Conservation (phyloP, 2,329 filamentous ascomycete species). For the Byssothecium circinans region DNA sequence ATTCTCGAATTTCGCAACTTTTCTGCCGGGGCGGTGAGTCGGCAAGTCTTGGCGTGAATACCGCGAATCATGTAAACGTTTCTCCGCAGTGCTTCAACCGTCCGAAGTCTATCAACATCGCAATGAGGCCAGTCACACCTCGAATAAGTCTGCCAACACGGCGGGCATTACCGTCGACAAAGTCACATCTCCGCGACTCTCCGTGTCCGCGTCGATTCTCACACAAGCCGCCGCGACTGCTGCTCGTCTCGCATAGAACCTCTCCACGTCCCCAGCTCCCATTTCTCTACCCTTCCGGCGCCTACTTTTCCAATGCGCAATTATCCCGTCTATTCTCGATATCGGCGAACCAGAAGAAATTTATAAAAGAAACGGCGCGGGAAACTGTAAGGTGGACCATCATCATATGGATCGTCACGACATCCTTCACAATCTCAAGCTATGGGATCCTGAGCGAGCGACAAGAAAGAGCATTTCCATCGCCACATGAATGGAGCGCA, state of each 20-base stretch:
- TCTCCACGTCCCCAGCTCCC: slow-evolving; percentile 63
- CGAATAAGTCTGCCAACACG: slow-evolving; percentile 29
- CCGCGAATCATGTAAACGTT: not conserved
- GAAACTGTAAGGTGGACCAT: slow-evolving; percentile 68
- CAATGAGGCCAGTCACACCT: slow-evolving; percentile 33
- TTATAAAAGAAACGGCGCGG: slow-evolving; percentile 70
- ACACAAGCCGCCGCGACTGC: slow-evolving; percentile 56
- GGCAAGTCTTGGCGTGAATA: slow-evolving; percentile 7
- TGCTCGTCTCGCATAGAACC: slow-evolving; percentile 48
- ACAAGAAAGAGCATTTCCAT: slow-evolving; percentile 75
- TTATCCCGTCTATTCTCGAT: slow-evolving; percentile 74
- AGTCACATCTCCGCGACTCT: slow-evolving; percentile 13
- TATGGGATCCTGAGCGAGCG: slow-evolving; percentile 72
- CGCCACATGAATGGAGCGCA: slow-evolving; percentile 79
- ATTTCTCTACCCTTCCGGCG: slow-evolving; percentile 63
- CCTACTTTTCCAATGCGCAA: slow-evolving; percentile 42
- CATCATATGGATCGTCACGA: slow-evolving; percentile 66
- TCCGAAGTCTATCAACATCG: slow-evolving; percentile 9
- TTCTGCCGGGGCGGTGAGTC: slow-evolving; percentile 18
- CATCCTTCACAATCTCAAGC: slow-evolving; percentile 62
- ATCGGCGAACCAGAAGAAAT: slow-evolving; percentile 65
- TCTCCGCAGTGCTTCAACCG: slow-evolving; percentile 3
- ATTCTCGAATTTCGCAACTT: slow-evolving; percentile 13
- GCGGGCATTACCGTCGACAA: slow-evolving; percentile 25
- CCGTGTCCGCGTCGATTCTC: slow-evolving; percentile 58